Base-by-base conservation (phyloP, 306 rosid species). In the Ziziphus jujuba region DNA sequence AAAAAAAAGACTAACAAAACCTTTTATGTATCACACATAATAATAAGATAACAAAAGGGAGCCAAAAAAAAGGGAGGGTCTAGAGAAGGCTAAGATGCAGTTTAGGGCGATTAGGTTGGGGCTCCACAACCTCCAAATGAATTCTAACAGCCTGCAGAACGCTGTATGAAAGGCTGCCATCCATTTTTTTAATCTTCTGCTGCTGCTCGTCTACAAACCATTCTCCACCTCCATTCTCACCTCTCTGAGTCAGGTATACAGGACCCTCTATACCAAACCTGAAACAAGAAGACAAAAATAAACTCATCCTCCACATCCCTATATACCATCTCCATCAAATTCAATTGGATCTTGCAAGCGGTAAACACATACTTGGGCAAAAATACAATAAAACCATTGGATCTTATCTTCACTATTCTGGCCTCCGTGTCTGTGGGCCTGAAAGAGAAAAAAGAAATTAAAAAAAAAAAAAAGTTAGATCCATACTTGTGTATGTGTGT, bases 231-330 rank as follows among this genome's bases (percentile, higher is more conserved):
- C 86, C 96, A 82, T 93, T 90, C 54, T 90, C 87, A 7, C 89
- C 75, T 81, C 68, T 88, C 56, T 84, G 57, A 23, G 72, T 77
- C 85, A 93, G 75, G 83, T 93, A 87, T 31, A 93, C 85, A 5
- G 97, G 97, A 35, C 99, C 99, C 77, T 93, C 99, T 47, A 93
- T 90, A 22, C 99, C 97, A 49, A 67, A 93, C 88, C 98, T 93
- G 72, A 6, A n/a, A 38, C 7, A 16, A 10, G 33, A 44, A 71
- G 28, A 7, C 16, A n/a, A 4, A 48, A 19, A 23, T 15, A 45
- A 12, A 69, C 10, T 59, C 38, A 49, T 49, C 60, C 44, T 59
- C 31, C 55, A 15, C 54, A 52, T 13, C 47, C 34, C 11, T 17
- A 15, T 52, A 22, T 16, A 23, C 17, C 10, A n/a, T 33, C 7